Conservation (phyloP, 345 rosid genomes). For the Brassica carinata region DNA sequence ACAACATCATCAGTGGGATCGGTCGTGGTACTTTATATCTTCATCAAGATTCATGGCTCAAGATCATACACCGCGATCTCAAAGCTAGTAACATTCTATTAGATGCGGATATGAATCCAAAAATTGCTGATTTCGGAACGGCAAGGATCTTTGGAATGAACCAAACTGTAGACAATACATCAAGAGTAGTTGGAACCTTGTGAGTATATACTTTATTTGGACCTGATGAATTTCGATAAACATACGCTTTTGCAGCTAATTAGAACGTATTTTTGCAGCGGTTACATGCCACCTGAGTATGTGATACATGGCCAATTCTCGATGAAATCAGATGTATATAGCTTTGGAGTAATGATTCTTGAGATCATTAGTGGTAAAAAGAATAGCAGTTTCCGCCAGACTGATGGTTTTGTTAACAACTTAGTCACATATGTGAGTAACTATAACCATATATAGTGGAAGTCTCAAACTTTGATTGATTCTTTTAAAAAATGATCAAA, state of each 20-base stretch:
- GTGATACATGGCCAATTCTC: conserved; percentile 38
- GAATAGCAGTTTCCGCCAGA: conserved; percentile 30
- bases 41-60: conserved; percentile 48
- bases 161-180: conserved; percentile 44
- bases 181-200: conserved; percentile 57
- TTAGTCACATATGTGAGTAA: conserved; percentile 37
- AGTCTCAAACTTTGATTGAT: background rate
- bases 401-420: conserved; percentile 23
- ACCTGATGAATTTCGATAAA: background rate
- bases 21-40: conserved; percentile 48
- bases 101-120: conserved; percentile 56
- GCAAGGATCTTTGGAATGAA: conserved; percentile 50
- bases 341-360: conserved; percentile 36
- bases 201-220: conserved; percentile 33
- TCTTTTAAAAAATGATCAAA: background rate
- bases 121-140: conserved; percentile 65
- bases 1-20: conserved; percentile 43
- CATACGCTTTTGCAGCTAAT: background rate
- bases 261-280: conserved; percentile 22
- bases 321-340: conserved; percentile 35
- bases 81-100: conserved; percentile 56
- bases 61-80: conserved; percentile 62
- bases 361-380: conserved; percentile 33
- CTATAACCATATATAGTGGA: background rate
- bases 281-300: conserved; percentile 49